Evolutionary conservation across 352 stramenopile genomes (phyloP), one percentile per base, ranked within the genome.

Genomic region (Phytopythium helicoides): DNA sequence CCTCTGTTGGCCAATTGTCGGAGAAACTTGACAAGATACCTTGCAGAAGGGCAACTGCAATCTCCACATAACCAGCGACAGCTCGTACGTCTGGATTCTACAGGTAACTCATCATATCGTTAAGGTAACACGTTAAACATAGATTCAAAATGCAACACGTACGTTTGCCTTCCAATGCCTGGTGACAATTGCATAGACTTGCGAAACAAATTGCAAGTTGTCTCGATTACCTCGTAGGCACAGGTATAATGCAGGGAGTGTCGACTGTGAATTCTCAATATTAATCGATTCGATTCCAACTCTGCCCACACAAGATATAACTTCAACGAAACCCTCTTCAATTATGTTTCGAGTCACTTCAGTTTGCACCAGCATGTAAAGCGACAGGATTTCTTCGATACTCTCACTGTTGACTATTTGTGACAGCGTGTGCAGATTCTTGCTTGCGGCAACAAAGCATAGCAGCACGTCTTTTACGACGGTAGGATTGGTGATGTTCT

Each of bases 211-310:
- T 12, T 33, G 42, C 1, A 81, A 16, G 31, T 88, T 66, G 11
- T 72, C 52, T 18, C 63, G 56, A 46, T 79, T 73, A 33, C 67
- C 71, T 22, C 76, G 66, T 21, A 92, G 60, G 11, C 73, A 89
- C n/a, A 89, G 64, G 34, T 88, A 87, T 0, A 92, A 52, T 14
- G 76, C 72, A 26, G 79, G 75, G 0, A 90, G 64, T 8, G 79
- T 76, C 18, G 73, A 66, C 34, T 81, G 60, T 44, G 79, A 66
- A 8, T 83, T 59, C 47, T 72, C 45, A 12, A 89, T 62, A 11
- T 26, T 52, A n/a, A 89, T 54, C 3, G 57, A 23, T 19, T 87
- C 63, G 25, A 89, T 68, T 19, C 37, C 66, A 3, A 64, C 71
- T 45, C 73, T 64, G 23, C 64, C 69, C 0, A 89, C 54, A 28